A percentile compares a stretch with the other conserved stretches of the same genome.
These are phyloP conservation scores for Yamadazyma blattariae DNA, from an alignment of 1,139 yeast species.

Conservation along the genomic window DNA sequence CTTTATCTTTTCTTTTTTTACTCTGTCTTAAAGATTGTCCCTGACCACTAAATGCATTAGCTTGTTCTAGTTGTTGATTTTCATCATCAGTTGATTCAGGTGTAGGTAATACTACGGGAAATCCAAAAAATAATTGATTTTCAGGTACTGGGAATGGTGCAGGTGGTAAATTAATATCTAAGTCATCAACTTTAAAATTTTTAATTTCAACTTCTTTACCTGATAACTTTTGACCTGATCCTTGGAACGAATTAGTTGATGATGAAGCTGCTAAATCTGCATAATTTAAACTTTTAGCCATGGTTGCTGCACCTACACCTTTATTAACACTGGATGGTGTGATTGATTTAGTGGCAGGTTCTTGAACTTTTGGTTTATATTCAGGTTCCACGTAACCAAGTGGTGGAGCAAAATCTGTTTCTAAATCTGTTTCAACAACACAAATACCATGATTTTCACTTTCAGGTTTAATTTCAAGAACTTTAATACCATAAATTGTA, in stretches of 20 bases:
- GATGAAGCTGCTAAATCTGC: conserved; percentile 51
- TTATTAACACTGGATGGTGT: conserved; percentile 35
- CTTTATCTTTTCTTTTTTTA: conserved; percentile 67
- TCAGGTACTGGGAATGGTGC: conserved; percentile 73
- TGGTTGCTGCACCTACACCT: conserved; percentile 61
- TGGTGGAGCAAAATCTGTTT: conserved; percentile 98
- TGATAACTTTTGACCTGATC: conserved; percentile 71
- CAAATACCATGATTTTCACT: conserved; percentile 64
- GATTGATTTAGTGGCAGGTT: conserved; percentile 32
- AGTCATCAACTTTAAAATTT: conserved; percentile 29
- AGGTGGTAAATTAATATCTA: conserved; percentile 58
- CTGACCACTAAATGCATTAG: conserved; percentile 48
- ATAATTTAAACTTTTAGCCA: conserved; percentile 78
- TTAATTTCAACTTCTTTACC: conserved; percentile 47
- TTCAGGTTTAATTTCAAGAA: conserved; percentile 86
- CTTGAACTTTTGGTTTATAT: conserved; percentile 38
- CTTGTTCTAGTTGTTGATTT: conserved; percentile 4
- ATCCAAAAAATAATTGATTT: conserved; percentile 91
- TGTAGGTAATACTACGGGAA: conserved; percentile 75
- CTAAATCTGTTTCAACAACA: conserved; percentile 95
- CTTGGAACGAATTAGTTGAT: conserved; percentile 40
- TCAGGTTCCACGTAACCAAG: conserved; percentile 96
- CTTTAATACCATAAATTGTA: conserved; percentile 73
- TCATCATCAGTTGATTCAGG: conserved; percentile 38
- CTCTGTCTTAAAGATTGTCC: conserved; percentile 75